A percentile compares a stretch with the other conserved stretches of the same genome.
Evolutionary conservation across 495 filamentous ascomycete species (phyloP).

Genomic region (Xeromyces bisporus): DNA sequence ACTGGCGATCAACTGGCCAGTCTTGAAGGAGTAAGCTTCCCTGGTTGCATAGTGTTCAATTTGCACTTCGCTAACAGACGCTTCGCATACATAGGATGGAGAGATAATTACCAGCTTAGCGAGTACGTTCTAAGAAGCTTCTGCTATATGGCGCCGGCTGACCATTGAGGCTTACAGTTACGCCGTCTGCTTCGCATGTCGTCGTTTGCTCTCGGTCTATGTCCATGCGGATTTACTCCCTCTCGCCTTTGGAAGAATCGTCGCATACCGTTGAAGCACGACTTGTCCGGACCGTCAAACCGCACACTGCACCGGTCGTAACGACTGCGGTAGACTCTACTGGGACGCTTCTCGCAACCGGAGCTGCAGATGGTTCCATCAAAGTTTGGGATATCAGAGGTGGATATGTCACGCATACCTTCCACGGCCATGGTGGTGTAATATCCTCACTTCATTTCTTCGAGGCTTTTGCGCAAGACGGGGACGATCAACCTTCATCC

Average conservation of each 20-base stretch:
- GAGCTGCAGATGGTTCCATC: slow-evolving; percentile 75
- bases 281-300: slow-evolving; percentile 65
- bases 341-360: slow-evolving; percentile 79
- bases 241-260: slow-evolving; percentile 39
- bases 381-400: slow-evolving; percentile 94
- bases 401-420: slow-evolving; percentile 86
- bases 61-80: slow-evolving; percentile 7
- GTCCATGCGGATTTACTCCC: slow-evolving; percentile 78
- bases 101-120: slow-evolving; percentile 78
- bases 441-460: slow-evolving; percentile 89
- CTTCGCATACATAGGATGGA: slow-evolving; percentile 64
- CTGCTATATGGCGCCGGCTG: slow-evolving; percentile 1
- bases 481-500: slow-evolving; percentile 11
- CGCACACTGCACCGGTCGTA: slow-evolving; percentile 78
- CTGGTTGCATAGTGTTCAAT: neutral
- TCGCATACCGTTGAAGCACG: slow-evolving; percentile 40
- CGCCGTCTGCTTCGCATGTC: slow-evolving; percentile 72
- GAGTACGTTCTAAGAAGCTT: slow-evolving; percentile 30
- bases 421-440: slow-evolving; percentile 78
- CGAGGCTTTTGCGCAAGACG: slow-evolving; percentile 36
- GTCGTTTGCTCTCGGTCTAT: slow-evolving; percentile 84
- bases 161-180: slow-evolving; percentile 37
- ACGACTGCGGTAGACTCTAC: slow-evolving; percentile 69
- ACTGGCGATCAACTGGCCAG: slow-evolving; percentile 69
- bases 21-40: slow-evolving; percentile 64